These are phyloP conservation scores for Vinca minor DNA, from an alignment of 257 asterid genomes.

Conservation along the genomic window DNA sequence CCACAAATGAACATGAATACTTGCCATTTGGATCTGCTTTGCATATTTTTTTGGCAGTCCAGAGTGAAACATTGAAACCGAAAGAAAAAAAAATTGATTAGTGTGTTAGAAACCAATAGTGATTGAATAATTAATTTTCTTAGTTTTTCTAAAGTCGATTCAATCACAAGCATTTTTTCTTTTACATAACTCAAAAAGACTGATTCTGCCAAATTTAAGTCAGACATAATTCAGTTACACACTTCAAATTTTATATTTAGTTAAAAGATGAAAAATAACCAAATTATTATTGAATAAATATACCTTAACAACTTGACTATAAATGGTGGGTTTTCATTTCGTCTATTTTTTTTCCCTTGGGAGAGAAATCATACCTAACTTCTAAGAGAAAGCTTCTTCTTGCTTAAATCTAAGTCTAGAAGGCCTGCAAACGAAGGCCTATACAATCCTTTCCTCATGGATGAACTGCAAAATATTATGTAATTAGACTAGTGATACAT, in stretches of 20 bases:
- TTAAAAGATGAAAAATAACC: too few species aligned
- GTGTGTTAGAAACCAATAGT: background rate
- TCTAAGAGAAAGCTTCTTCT: constrained; percentile 27
- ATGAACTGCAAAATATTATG: constrained; percentile 19
- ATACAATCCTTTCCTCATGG: constrained; percentile 18
- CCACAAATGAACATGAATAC: background rate
- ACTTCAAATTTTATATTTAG: too few species aligned
- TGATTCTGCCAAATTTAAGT: too few species aligned
- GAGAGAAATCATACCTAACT: constrained; percentile 23
- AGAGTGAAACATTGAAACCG: constrained; percentile 12
- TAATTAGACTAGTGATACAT: background rate
- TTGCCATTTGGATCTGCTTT: constrained; percentile 39
- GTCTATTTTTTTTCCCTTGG: too few species aligned
- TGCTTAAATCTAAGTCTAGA: constrained; percentile 21
- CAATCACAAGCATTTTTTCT: too few species aligned
- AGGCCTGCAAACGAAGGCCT: constrained; percentile 37
- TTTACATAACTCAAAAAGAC: too few species aligned
- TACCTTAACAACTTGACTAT: too few species aligned
- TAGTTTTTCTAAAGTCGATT: too few species aligned
- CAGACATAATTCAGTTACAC: too few species aligned
- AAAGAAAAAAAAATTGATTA: background rate
- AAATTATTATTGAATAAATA: too few species aligned
- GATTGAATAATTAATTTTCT: too few species aligned
- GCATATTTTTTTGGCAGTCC: constrained; percentile 2
- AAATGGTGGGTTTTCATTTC: too few species aligned